Base-by-base conservation (phyloP, 108 stramenopile genomes). In the Nitzschia sp. region DNA sequence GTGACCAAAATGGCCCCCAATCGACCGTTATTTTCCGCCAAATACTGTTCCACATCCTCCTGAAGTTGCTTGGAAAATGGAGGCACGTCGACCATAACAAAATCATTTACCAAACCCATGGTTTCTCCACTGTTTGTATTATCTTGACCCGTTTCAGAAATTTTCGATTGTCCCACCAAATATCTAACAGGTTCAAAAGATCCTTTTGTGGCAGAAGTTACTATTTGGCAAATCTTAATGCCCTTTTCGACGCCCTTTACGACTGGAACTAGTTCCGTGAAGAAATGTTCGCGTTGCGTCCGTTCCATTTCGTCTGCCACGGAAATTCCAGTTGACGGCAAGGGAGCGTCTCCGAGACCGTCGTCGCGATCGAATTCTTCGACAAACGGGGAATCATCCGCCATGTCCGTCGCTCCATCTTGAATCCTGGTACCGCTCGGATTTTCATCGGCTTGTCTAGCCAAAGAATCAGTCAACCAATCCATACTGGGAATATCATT, bases 11-110 rank as follows among this genome's bases (percentile, higher is more conserved):
- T 89, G 32, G 77, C 71, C 36, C 64, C 58, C 32, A 93, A 68
- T 8, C 42, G 61, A n/a, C 72, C 72, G 36, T 77, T 83, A 5
- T 71, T 30, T 19, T 75, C 59, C 66, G 86, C 80, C 88, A 94
- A 88, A 70, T 83, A 86, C 0, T n/a, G 3, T 74, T 78, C 72
- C 42, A 95, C 78, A n/a, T 80, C 70, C 33, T 76, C 45, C 0
- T 66, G 81, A 47, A 95, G 70, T 38, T 74, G 54, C 11, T 82
- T 80, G 8, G 93, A 95, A 71, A 85, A 95, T 3, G 93, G 93
- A 59, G 93, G 93, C 33, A 95, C 35, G 58, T 95, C 91, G 27
- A 92, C 78, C 86, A 95, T 78, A 24, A 75, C 90, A 70, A 77
- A 91, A 24, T 66, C 55, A 11, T 68, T 15, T n/a, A n/a, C n/a